These are phyloP conservation scores for Sindora glabra DNA, from an alignment of 306 rosid species.

Conservation along the genomic window DNA sequence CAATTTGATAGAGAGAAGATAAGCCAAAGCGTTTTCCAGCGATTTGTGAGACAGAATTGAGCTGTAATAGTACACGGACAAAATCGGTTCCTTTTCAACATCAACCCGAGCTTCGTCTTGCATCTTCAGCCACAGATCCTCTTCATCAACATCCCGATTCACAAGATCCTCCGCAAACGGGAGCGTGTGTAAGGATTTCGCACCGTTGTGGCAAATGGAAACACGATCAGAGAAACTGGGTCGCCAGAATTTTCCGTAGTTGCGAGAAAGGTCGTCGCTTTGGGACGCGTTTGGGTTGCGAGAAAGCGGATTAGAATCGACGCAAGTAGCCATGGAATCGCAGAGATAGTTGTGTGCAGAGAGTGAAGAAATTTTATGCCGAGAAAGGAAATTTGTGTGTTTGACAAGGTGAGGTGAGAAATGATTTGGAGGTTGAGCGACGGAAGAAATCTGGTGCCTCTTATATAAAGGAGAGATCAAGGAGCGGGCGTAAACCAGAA, in stretches of 20 bases:
- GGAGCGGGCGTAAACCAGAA: not conserved
- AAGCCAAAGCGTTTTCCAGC: conserved; percentile 46
- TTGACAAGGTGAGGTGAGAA: not conserved
- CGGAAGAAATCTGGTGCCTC: not conserved
- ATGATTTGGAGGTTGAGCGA: conserved; percentile 10
- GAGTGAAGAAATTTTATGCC: not conserved
- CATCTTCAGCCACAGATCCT: conserved; percentile 59
- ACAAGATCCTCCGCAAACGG: conserved; percentile 14
- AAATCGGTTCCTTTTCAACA: conserved; percentile 51
- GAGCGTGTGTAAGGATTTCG: conserved; percentile 16
- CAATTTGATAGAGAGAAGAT: conserved; percentile 50
- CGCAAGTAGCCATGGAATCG: conserved; percentile 43
- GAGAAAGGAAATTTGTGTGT: conserved; percentile 6
- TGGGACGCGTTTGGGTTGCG: conserved; percentile 33
- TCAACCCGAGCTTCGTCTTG: conserved; percentile 56
- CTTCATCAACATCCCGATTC: not conserved
- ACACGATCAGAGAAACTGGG: conserved; percentile 29
- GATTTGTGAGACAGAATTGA: conserved; percentile 52
- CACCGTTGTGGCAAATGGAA: conserved; percentile 18
- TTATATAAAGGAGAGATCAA: conserved; percentile 16
- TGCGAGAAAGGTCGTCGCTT: conserved; percentile 2
- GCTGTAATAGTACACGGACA: conserved; percentile 36
- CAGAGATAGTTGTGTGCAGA: not conserved
- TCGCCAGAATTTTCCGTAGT: conserved; percentile 21
- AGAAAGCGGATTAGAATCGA: conserved; percentile 37